Base-by-base conservation (phyloP, 208 protist genomes). In the Strigomonas culicis region DNA sequence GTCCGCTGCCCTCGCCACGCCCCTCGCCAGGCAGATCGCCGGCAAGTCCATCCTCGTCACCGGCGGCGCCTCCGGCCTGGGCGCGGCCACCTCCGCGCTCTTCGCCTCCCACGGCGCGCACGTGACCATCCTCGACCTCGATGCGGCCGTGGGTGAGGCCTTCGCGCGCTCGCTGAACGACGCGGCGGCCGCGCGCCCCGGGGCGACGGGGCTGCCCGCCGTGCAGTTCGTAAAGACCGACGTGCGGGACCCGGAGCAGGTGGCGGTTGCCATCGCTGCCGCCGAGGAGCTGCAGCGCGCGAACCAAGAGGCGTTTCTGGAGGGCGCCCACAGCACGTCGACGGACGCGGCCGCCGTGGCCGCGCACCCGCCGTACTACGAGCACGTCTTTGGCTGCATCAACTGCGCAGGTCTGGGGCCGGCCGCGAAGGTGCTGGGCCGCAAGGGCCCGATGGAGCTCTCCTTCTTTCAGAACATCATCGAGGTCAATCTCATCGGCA, bases 371-470 rank as follows among this genome's bases (percentile, higher is more conserved):
- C n/a, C n/a, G n/a, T n/a, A n/a, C n/a, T n/a, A n/a, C 19, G 30
- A 50, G 68, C 68, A 70, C 15, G 67, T 95, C 36, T 82, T 92
- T 50, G 89, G 76, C 32, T 75, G 57, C 41, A 70, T 95, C 17
- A 92, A 93, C 68, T 93, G 84, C 61, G 89, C 86, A 24, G 89
- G 86, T 30, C 71, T 95, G 39, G 59, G 49, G 50, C 56, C 44
- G 22, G 67, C 77, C 0, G 66, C 57, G 36, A 76, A 71, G 64
- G 62, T 80, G 30, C 36, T 82, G 30, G 61, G 70, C 36, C 62
- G 72, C 55, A 70, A 83, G 36, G 79, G 80, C 25, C 36, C 62
- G 19, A 71, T 81, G 59, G 27, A 67, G 36, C 59, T 95, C 4
- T 75, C 85, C 25, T 24, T 78, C 50, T 94, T 88, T 53, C 30